A percentile compares a stretch with the other conserved stretches of the same genome.
Conservation (phyloP, 331 rosid genomes). For the Rosa hybrid region DNA sequence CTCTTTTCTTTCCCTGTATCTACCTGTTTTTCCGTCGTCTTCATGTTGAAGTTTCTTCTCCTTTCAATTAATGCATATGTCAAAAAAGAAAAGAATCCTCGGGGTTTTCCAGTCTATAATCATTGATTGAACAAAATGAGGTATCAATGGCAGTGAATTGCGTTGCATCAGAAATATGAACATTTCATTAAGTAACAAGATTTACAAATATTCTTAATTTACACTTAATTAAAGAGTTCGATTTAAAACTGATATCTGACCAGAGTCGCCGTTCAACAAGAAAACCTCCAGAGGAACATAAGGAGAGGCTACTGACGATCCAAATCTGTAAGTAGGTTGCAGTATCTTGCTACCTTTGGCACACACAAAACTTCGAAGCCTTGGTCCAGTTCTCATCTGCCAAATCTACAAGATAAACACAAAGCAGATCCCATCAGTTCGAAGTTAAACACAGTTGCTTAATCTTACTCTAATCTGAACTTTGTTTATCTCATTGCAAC, state of each 20-base stretch:
- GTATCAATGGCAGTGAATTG: neutral
- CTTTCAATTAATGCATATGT: neutral
- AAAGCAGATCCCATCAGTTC: slow-evolving; percentile 1
- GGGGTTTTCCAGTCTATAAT: neutral
- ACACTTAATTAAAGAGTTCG: slow-evolving; percentile 51
- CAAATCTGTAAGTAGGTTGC: slow-evolving; percentile 86
- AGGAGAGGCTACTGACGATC: slow-evolving; percentile 61
- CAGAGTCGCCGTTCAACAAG: slow-evolving; percentile 91
- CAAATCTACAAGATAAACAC: slow-evolving; percentile 60
- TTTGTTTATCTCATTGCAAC: neutral
- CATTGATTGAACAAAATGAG: neutral
- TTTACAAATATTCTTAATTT: slow-evolving; percentile 10
- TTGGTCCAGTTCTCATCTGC: slow-evolving; percentile 96
- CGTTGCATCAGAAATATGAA: neutral
- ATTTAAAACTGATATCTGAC: slow-evolving; percentile 75
- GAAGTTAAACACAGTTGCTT: neutral
- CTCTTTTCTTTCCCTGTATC: neutral
- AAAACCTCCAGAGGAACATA: slow-evolving; percentile 88
- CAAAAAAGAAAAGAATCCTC: neutral
- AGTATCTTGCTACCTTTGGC: slow-evolving; percentile 84
- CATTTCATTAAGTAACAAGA: slow-evolving; percentile 6
- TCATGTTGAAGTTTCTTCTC: neutral
- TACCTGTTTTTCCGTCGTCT: neutral
- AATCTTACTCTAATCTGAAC: neutral
- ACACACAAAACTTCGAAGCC: slow-evolving; percentile 80